Conservation (phyloP, 306 rosid species). For the Abrus precatorius region DNA sequence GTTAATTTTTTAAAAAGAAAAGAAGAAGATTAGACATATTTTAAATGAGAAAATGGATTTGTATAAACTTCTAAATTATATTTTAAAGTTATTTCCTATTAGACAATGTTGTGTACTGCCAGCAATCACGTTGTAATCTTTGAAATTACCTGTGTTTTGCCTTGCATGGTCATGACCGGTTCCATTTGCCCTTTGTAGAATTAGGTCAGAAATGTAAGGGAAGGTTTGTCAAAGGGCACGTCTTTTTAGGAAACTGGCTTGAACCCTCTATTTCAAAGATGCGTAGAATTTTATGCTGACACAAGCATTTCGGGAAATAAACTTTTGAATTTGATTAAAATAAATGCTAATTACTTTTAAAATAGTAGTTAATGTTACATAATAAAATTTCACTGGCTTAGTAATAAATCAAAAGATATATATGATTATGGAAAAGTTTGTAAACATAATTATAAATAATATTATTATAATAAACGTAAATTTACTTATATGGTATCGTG, state of each 20-base stretch:
- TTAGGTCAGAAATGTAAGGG: conserved; percentile 26
- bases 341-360: not conserved
- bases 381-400: no score
- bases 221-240: conserved; percentile 48
- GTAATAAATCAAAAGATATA: no score
- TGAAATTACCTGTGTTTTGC: conserved; percentile 45
- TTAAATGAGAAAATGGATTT: no score
- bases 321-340: not conserved
- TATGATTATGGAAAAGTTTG: no score
- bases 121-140: conserved; percentile 45
- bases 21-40: no score
- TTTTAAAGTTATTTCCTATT: no score
- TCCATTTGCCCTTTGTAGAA: conserved; percentile 18
- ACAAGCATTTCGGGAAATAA: conserved; percentile 22
- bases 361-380: no score
- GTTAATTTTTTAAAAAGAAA: no score
- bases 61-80: no score
- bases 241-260: conserved; percentile 43
- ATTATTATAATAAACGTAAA: no score
- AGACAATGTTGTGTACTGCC: conserved; percentile 33
- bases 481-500: no score
- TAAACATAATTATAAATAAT: no score
- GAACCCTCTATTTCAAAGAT: conserved; percentile 53
- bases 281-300: conserved; percentile 49
- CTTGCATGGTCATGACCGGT: conserved; percentile 20